Conservation (phyloP, 148 eudicot species). For the Arctostaphylos glauca region DNA sequence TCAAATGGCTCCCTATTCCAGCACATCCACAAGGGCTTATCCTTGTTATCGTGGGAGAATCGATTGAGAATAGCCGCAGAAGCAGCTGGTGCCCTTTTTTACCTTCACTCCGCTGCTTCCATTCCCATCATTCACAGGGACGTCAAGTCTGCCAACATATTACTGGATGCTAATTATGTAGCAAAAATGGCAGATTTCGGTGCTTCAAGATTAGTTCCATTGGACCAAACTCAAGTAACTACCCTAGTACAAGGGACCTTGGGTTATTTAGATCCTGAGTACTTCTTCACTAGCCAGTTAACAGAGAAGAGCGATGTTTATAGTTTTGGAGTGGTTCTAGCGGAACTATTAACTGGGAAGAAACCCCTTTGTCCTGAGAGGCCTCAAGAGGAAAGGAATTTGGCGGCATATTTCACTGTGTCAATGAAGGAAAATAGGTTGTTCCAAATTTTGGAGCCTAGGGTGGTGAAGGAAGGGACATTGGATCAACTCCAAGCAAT, state of each 20-base stretch:
- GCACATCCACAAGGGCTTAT: constrained; percentile 18
- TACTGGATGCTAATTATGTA: constrained; percentile 8
- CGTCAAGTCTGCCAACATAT: constrained; percentile 23
- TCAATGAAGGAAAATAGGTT: constrained; percentile 8
- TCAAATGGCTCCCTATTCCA: constrained; percentile 25
- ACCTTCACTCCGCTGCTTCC: constrained; percentile 29
- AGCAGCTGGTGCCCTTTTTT: constrained; percentile 30
- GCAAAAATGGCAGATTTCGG: constrained; percentile 28
- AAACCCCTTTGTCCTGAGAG: constrained; percentile 12
- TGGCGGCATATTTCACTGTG: constrained; percentile 16
- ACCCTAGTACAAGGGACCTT: constrained; percentile 20
- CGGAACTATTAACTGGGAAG: constrained; percentile 18
- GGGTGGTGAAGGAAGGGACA: too few relatives aligned
- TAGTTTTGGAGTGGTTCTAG: constrained; percentile 21
- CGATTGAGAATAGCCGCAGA: constrained; percentile 32
- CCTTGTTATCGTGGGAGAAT: constrained; percentile 24
- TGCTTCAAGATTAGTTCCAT: constrained; percentile 24
- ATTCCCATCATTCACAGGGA: constrained; percentile 25
- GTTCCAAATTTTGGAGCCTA: too few relatives aligned
- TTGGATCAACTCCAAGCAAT: constrained; percentile 17
- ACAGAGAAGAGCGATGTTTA: constrained; percentile 23
- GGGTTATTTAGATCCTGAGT: constrained; percentile 35
- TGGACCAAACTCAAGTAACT: constrained; percentile 24
- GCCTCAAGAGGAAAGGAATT: constrained; percentile 14
- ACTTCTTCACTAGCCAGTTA: constrained; percentile 28